Evolutionary conservation across 2,329 filamentous ascomycete genomes (phyloP), one percentile per base, ranked within the genome.

Genomic region (Tolypocladium endophyticum): DNA sequence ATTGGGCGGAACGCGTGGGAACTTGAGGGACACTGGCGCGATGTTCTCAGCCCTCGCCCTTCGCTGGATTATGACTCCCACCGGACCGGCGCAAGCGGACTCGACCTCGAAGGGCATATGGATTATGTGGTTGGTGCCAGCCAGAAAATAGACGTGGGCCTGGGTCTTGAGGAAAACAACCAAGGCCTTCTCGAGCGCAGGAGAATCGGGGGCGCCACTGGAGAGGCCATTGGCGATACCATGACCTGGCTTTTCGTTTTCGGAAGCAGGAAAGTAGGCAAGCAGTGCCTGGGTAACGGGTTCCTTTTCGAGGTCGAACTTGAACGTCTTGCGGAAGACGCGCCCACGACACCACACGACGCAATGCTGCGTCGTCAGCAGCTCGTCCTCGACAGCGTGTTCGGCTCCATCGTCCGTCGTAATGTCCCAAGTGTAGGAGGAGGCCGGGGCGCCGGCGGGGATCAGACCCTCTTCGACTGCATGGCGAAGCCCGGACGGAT

Each of bases 61-160:
- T 62, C 92, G 83, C 73, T 97, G 93, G 60, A 99, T 84, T 25
- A 99, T 82, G 56, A 97, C 81, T 33, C 94, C 94, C 38, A 85
- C 81, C 7, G 92, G 89, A 16, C 90, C 89, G 41, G 93, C 86
- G 71, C 92, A 90, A 36, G 90, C 92, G 58, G 85, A 85, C 70
- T 96, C 91, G 50, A 97, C 89, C 74, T 97, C 92, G 69, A 99
- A 99, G 1, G 93, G 93, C 69, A 99, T 85, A 71, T 96, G 91
- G 55, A 97, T 82, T 61, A 96, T 85, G 80, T 99, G 90, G 69
- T 85, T 94, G 39, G 90, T 87, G 25, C 93, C 93, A 2, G 89
- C 85, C 43, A 97, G 82, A 71, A 95, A 97, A 78, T 92, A 95
- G 64, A 99, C 85, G 70, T 97, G 93, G 28, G 90, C 92, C 70